Conservation (phyloP, 441 rosid species). For the Bruguiera hainesii region DNA sequence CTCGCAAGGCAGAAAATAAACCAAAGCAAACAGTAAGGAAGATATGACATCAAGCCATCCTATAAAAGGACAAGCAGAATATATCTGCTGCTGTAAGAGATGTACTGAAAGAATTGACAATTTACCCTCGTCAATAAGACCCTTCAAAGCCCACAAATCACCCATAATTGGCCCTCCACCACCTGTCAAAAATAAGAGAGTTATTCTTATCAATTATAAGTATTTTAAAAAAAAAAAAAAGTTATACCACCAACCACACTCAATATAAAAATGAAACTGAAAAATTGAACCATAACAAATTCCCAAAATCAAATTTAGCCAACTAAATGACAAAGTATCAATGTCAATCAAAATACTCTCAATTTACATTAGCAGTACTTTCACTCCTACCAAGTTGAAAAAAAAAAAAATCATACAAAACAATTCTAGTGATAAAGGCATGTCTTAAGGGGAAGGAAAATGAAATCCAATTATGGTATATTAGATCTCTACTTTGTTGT, state of each 20-base stretch:
- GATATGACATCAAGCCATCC: background rate
- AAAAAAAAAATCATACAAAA: no score
- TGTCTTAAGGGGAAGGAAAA: background rate
- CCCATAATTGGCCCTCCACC: slow-evolving; percentile 99
- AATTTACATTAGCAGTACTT: no score
- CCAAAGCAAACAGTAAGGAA: background rate
- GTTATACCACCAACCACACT: no score
- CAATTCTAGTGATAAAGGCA: background rate
- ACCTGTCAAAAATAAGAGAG: slow-evolving; percentile 49
- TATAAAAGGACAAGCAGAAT: background rate
- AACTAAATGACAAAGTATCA: no score
- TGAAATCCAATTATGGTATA: background rate
- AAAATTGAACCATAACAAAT: no score
- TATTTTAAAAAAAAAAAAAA: background rate
- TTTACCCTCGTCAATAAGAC: slow-evolving; percentile 89
- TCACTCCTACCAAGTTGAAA: no score
- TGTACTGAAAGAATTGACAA: slow-evolving; percentile 15
- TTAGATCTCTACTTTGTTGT: background rate
- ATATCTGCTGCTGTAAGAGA: background rate
- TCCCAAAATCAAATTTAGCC: no score
- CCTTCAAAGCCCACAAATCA: slow-evolving; percentile 99
- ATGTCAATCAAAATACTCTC: no score
- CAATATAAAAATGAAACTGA: no score
- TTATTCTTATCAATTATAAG: slow-evolving; percentile 20
- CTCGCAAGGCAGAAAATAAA: background rate